Base-by-base conservation (phyloP, 257 asterid genomes). In the Linaria vulgaris region DNA sequence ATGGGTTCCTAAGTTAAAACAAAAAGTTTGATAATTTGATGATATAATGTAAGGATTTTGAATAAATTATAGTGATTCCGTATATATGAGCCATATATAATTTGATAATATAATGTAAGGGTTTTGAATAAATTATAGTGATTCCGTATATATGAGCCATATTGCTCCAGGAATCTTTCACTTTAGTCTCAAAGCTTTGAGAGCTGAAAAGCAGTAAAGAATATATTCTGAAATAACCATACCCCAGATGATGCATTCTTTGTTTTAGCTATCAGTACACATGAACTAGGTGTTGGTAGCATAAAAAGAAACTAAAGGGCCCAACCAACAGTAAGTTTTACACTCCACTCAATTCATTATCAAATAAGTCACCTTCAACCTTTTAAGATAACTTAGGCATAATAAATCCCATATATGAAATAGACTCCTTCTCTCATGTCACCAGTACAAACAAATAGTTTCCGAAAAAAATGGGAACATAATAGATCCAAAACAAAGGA, bases 141-240 rank as follows among this genome's bases (percentile, higher is more conserved):
- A 54, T 54, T 47, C 67, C 54, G 10, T 56, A 66, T 73, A 66
- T 73, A 67, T 52, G 46, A 63, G 56, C 61, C 61, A 4, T 52
- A 45, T 57, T 63, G 44, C 60, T 66, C 61, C 47, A 60, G 71
- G 73, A 65, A 75, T 70, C 65, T 65, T 66, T 68, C 54, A 58
- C 69, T 70, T 57, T 55, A 68, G 30, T 67, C 59, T 37, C 63
- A 70, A 48, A 45, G 68, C 68, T 21, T 55, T 66, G 64, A 10
- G 61, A 47, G 56, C 59, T 30, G 49, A 65, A 69, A 74, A 58
- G 74, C 54, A 68, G 69, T 45, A 50, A 63, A 63, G 77, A 67
- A 63, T 58, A 69, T 72, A 69, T 72, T 72, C 74, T 63, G 39
- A 50, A n/a, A 23, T 41, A 39, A 59, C 53, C 51, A 37, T 50